A percentile compares a stretch with the other conserved stretches of the same genome.
phyloP scores from a whole-genome alignment of 164 flowering plant species.

The Magnolia kwangsiensis region DNA sequence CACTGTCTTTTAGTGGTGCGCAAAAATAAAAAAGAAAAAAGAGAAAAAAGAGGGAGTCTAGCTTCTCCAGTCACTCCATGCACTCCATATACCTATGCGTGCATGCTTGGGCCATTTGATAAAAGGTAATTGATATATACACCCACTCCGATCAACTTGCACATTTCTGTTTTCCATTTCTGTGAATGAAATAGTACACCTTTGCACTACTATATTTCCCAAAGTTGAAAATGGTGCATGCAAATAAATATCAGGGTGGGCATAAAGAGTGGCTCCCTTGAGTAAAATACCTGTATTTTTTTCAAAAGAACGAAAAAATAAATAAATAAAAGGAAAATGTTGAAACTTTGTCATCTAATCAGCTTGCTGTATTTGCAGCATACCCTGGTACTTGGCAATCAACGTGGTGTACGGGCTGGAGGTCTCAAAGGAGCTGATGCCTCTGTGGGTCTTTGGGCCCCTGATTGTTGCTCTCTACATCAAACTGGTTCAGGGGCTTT shows the following conservation, averaged over 20 bases:
- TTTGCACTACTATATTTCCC: no score
- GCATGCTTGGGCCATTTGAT: no score
- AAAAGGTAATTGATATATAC: no score
- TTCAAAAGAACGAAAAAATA: neutral
- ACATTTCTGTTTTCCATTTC: no score
- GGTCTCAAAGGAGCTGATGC: conserved; percentile 77
- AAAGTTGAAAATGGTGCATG: no score
- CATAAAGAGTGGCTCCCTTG: neutral
- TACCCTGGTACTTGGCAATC: conserved; percentile 59
- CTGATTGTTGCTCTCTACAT: conserved; percentile 62
- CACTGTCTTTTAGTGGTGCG: no score
- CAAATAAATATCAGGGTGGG: neutral
- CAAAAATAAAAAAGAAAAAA: no score
- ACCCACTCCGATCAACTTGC: no score
- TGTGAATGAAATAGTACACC: no score
- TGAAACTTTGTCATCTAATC: neutral
- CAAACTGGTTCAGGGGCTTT: conserved; percentile 51
- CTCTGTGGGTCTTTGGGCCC: conserved; percentile 86
- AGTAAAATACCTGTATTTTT: neutral
- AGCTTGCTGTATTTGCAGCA: conserved; percentile 41
- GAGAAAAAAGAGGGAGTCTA: no score
- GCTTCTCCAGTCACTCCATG: no score
- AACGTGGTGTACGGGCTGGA: conserved; percentile 58
- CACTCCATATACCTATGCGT: no score
- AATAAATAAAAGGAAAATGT: neutral